These are phyloP conservation scores for Candida glaebosa DNA, from an alignment of 805 yeast species.

Conservation along the genomic window DNA sequence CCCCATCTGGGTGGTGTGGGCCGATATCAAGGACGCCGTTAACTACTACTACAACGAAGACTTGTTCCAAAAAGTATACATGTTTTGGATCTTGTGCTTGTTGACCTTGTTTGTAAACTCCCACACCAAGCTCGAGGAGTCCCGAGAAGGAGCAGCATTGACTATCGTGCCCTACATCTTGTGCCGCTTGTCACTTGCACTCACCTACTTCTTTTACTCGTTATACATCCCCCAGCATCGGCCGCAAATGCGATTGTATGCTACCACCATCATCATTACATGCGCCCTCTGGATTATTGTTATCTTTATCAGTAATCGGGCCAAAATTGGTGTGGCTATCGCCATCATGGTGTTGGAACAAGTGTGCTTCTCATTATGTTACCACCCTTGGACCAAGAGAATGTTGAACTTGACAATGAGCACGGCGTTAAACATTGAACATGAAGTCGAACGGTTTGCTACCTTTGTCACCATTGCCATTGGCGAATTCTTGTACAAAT, in stretches of 20 bases:
- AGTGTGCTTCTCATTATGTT: slow-evolving; percentile 28
- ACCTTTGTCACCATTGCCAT: slow-evolving; percentile 62
- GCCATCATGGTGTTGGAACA: slow-evolving; percentile 43
- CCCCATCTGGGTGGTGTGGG: slow-evolving; percentile 65
- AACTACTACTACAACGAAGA: slow-evolving; percentile 63
- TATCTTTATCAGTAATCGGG: slow-evolving; percentile 44
- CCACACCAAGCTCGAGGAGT: slow-evolving; percentile 35
- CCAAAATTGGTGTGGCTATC: slow-evolving; percentile 44
- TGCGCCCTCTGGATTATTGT: slow-evolving; percentile 49
- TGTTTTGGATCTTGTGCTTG: slow-evolving; percentile 50
- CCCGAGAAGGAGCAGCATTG: slow-evolving; percentile 35
- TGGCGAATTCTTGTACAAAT: slow-evolving; percentile 57
- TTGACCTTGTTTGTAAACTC: slow-evolving; percentile 52
- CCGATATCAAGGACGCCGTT: slow-evolving; percentile 60
- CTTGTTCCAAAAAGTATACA: slow-evolving; percentile 48
- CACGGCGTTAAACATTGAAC: slow-evolving; percentile 64
- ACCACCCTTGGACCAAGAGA: slow-evolving; percentile 47
- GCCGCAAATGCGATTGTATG: slow-evolving; percentile 45
- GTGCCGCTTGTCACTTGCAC: slow-evolving; percentile 40
- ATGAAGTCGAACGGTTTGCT: slow-evolving; percentile 58
- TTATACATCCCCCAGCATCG: slow-evolving; percentile 47
- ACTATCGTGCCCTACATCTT: slow-evolving; percentile 48
- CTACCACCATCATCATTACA: slow-evolving; percentile 27
- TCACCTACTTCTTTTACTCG: slow-evolving; percentile 37
- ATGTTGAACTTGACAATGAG: slow-evolving; percentile 42